Evolutionary conservation across 140 eudicot species (phyloP), one percentile per base, ranked within the genome.

Genomic region (Erigeron philadelphicus): DNA sequence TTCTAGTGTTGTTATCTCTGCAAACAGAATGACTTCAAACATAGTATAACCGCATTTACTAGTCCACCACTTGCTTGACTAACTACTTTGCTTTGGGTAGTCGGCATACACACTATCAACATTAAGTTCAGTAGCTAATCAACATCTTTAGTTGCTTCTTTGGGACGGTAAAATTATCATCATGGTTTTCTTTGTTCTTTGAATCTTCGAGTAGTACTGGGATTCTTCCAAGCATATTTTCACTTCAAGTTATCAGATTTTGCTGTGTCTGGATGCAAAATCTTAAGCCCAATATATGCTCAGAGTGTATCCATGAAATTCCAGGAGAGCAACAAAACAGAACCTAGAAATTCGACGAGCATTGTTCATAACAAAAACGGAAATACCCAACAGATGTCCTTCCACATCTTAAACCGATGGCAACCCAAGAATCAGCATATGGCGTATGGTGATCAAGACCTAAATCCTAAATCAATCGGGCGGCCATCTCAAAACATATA

Each of bases 41-140:
- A 75, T 78, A 65, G 68, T 81, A 71, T n/a, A n/a, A 90, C 52
- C 25, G 93, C 67, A 53, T 76, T n/a, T 15, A 87, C 93, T 70
- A 44, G 81, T 8, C 88, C 97, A 73, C 43, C 82, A 2, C 73
- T 72, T 44, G 73, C 92, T 76, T 25, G 60, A n/a, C 84, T 86
- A 61, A 71, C 41, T 9, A 79, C 38, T n/a, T n/a, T n/a, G n/a
- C n/a, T n/a, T n/a, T n/a, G n/a, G n/a, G n/a, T n/a, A n/a, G n/a
- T n/a, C n/a, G n/a, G n/a, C n/a, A n/a, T n/a, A n/a, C n/a, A n/a
- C n/a, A n/a, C n/a, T n/a, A n/a, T n/a, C n/a, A n/a, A n/a, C n/a
- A n/a, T n/a, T n/a, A n/a, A n/a, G n/a, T n/a, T n/a, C n/a, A n/a
- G n/a, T n/a, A n/a, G 48, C 21, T n/a, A 6, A 66, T 19, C 58